Conservation (phyloP, 768 basidiomycete species). For the Floccularia luteovirens region DNA sequence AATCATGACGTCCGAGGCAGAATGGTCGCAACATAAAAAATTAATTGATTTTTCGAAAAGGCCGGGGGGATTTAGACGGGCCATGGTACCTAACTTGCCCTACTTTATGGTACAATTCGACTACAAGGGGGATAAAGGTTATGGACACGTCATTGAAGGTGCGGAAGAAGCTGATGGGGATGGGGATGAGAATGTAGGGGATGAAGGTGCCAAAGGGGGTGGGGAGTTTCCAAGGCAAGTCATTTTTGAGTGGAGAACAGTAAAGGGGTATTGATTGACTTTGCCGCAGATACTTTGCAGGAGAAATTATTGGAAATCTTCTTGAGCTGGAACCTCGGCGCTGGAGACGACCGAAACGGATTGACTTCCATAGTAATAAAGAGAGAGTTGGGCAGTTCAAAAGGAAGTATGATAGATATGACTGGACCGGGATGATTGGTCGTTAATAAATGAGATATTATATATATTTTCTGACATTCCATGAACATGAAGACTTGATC, state of each 20-base stretch:
- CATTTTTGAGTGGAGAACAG: too few species aligned
- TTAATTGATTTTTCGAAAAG: slow-evolving; percentile 88
- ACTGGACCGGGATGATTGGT: slow-evolving; percentile 76
- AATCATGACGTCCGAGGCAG: slow-evolving; percentile 84
- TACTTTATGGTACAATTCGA: slow-evolving; percentile 99
- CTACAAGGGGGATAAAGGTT: slow-evolving; percentile 95
- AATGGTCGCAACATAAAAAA: slow-evolving; percentile 99
- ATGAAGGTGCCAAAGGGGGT: slow-evolving; percentile 86
- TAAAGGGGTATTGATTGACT: too few species aligned
- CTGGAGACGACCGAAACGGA: slow-evolving; percentile 75
- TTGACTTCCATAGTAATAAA: slow-evolving; percentile 65
- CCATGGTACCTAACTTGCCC: slow-evolving; percentile 94
- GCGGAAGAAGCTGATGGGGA: slow-evolving; percentile 58
- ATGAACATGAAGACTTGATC: too few species aligned
- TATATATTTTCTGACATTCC: too few species aligned
- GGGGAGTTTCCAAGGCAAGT: slow-evolving; percentile 84
- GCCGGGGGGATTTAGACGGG: slow-evolving; percentile 89
- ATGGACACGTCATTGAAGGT: slow-evolving; percentile 97
- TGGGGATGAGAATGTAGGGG: slow-evolving; percentile 54
- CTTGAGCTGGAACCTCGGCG: slow-evolving; percentile 79
- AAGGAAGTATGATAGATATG: slow-evolving; percentile 68
- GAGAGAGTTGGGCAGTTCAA: slow-evolving; percentile 65
- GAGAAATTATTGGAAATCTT: slow-evolving; percentile 90
- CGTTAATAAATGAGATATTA: too few species aligned
- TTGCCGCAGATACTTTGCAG: slow-evolving; percentile 81